Base-by-base conservation (phyloP, 345 rosid species). In the Turritis glabra region DNA sequence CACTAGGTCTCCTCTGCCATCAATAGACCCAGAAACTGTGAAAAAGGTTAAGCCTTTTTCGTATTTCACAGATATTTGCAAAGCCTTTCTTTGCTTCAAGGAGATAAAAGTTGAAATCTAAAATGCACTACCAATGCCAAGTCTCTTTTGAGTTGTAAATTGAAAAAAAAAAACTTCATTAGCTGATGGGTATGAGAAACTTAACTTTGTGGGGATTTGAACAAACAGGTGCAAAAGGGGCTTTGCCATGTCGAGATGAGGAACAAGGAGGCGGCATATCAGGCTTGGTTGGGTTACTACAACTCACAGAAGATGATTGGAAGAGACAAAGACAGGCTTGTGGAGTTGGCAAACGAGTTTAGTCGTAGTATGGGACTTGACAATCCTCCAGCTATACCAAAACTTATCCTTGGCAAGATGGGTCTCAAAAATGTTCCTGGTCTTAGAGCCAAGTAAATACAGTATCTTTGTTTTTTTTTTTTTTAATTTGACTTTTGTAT, bases 211-310 rank as follows among this genome's bases (percentile, higher is more conserved):
- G 3, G 53, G 7, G 5, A 33, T 19, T 47, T 0, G 53, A 74
- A 48, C 33, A 27, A 61, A 50, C 61, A 96, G 99, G 94, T 92
- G 73, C 90, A 87, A 52, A 80, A 84, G 48, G 96, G 87, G 8
- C 80, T 96, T n/a, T 84, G 85, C 48, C 86, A 84, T 35, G 91
- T 89, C 33, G 97, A 90, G 82, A 85, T 88, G 93, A 90, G 89
- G 84, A 85, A 65, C 80, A 96, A 90, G 77, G 98, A 87, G 71
- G 72, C 98, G 43, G 99, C 99, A 2, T 96, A 92, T 54, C 96
- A 92, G 73, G 97, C 97, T 18, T 95, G 99, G 99, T 83, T 95
- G 17, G 99, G 99, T 22, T 95, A 86, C 70, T 95, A 95, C 83
- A 95, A 89, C 76, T 95, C 98, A 21, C 81, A 74, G 59, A 90